phyloP scores from a whole-genome alignment of 1,139 yeast species.

The Saccharomyces hybrid region DNA sequence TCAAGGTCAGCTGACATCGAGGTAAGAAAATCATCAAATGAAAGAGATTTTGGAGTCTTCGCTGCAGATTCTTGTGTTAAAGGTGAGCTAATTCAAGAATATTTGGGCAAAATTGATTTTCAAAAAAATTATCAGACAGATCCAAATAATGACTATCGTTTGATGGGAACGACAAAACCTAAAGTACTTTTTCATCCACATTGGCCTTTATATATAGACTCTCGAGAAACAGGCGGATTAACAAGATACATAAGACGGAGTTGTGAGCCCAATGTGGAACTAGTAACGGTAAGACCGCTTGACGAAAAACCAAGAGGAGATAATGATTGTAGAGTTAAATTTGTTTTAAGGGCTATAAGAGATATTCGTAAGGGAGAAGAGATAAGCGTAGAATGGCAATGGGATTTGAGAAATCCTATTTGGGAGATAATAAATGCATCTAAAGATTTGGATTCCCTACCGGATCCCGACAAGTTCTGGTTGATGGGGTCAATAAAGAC shows the following conservation, averaged over 20 bases:
- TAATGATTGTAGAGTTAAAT: slow-evolving; percentile 21
- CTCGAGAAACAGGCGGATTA: slow-evolving; percentile 70
- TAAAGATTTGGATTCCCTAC: slow-evolving; percentile 35
- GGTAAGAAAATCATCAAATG: slow-evolving; percentile 34
- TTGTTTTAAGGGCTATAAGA: slow-evolving; percentile 52
- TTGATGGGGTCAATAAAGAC: slow-evolving; percentile 56
- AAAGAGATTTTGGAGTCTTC: slow-evolving; percentile 45
- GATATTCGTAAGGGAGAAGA: slow-evolving; percentile 58
- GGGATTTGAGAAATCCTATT: slow-evolving; percentile 79
- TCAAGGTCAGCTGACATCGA: slow-evolving; percentile 9
- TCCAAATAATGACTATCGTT: slow-evolving; percentile 63
- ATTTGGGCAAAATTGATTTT: slow-evolving; percentile 64
- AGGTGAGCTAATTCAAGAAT: slow-evolving; percentile 53
- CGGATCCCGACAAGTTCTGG: slow-evolving; percentile 44
- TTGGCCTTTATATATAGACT: slow-evolving; percentile 60
- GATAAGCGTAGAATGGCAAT: slow-evolving; percentile 76
- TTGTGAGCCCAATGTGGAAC: slow-evolving; percentile 68
- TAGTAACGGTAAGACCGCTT: slow-evolving; percentile 45
- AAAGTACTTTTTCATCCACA: slow-evolving; percentile 51
- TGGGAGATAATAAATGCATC: slow-evolving; percentile 41
- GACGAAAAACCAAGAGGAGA: slow-evolving; percentile 3
- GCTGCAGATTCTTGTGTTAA: slow-evolving; percentile 38
- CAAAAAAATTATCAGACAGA: slow-evolving; percentile 57
- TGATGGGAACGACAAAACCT: slow-evolving; percentile 80
- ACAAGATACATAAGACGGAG: slow-evolving; percentile 69